phyloP scores from a whole-genome alignment of 2,329 filamentous ascomycete species.

The Onygena corvina region DNA sequence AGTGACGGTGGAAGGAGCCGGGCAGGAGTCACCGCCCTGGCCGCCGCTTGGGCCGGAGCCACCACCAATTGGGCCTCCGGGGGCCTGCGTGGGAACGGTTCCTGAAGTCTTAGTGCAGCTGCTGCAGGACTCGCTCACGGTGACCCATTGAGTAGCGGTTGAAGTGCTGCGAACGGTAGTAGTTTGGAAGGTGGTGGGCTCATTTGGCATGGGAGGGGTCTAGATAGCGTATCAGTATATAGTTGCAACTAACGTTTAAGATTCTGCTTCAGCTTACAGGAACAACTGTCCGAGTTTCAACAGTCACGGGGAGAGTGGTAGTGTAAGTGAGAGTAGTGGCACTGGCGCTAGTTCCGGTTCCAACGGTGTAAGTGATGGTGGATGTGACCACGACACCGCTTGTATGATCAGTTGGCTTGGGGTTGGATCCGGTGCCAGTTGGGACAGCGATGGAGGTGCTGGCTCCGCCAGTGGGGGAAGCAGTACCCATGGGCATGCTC shows the following conservation, averaged over 20 bases:
- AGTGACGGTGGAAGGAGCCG: constrained; percentile 12
- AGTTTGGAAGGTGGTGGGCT: constrained; percentile 15
- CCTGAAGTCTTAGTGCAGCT: constrained; percentile 14
- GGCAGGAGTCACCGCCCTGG: constrained; percentile 5
- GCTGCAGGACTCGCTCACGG: constrained; percentile 10
- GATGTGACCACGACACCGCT: constrained; percentile 16
- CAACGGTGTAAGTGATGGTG: constrained; percentile 32
- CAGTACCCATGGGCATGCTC: neutral
- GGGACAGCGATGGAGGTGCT: neutral
- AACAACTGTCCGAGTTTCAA: neutral
- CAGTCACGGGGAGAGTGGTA: constrained; percentile 13
- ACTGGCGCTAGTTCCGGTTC: constrained; percentile 22
- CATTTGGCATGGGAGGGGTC: neutral
- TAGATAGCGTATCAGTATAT: neutral
- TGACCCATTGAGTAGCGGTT: constrained; percentile 23
- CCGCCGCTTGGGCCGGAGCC: neutral
- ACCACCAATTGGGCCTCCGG: neutral
- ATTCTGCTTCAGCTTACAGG: neutral
- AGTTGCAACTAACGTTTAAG: neutral
- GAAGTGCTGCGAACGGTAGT: constrained; percentile 23
- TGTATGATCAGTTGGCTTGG: constrained; percentile 1
- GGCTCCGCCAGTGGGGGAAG: neutral
- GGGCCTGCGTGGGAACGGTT: neutral
- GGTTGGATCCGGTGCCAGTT: constrained; percentile 4
- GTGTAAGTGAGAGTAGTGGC: constrained; percentile 30